phyloP scores from a whole-genome alignment of 2,329 filamentous ascomycete species.

The Monilinia aucupariae region DNA sequence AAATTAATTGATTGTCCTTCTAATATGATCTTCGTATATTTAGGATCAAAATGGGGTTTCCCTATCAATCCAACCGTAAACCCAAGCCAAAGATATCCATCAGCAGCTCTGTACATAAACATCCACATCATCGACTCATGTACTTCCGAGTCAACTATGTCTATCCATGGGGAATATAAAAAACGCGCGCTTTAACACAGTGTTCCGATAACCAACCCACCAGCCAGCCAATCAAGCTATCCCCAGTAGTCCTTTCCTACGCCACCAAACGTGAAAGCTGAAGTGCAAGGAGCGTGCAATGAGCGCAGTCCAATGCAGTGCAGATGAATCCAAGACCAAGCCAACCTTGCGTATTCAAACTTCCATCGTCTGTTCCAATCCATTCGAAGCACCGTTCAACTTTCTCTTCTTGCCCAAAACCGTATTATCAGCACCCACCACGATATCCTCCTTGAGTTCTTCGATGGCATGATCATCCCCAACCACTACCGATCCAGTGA shows the following conservation, averaged over 20 bases:
- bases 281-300: background rate
- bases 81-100: background rate
- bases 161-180: constrained; percentile 8
- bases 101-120: background rate
- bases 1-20: no score
- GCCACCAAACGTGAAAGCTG: constrained; percentile 9
- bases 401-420: constrained; percentile 29
- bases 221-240: background rate
- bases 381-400: constrained; percentile 1
- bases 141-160: background rate
- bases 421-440: constrained; percentile 25
- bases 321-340: background rate
- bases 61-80: background rate
- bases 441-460: constrained; percentile 32
- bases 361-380: background rate
- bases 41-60: background rate
- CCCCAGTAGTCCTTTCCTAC: background rate
- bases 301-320: background rate
- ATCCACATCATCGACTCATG: background rate
- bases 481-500: constrained; percentile 50
- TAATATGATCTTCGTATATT: background rate
- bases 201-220: background rate
- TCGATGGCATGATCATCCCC: constrained; percentile 34
- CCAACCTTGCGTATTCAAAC: background rate
- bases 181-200: background rate